These are phyloP conservation scores for Nematodospora anomalae DNA, from an alignment of 1,139 yeast genomes.

Conservation along the genomic window DNA sequence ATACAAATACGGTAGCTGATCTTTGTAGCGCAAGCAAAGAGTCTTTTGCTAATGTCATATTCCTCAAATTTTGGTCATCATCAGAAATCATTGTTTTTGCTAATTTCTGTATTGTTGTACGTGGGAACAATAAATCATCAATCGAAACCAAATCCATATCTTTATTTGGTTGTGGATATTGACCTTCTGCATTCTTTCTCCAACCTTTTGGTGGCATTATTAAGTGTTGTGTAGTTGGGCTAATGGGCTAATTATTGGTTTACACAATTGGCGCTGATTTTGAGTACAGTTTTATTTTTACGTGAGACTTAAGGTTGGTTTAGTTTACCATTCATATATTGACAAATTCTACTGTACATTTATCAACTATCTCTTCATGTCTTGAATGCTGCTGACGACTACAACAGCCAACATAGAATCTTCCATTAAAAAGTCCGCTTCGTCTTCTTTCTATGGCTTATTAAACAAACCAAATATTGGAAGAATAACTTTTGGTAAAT, in stretches of 20 bases:
- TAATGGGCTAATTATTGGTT: background rate
- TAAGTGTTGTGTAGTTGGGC: constrained; percentile 5
- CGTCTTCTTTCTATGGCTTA: constrained; percentile 55
- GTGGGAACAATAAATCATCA: constrained; percentile 69
- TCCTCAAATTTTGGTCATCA: constrained; percentile 30
- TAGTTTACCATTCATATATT: no score
- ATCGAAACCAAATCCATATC: constrained; percentile 62
- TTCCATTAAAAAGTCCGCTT: constrained; percentile 9
- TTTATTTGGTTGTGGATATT: constrained; percentile 52
- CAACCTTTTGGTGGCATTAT: constrained; percentile 80
- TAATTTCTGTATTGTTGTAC: constrained; percentile 56
- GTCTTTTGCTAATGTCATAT: constrained; percentile 59
- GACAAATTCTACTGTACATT: no score
- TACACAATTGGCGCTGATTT: constrained; percentile 1
- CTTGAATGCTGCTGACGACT: constrained; percentile 9
- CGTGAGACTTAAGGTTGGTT: no score
- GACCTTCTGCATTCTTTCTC: constrained; percentile 74
- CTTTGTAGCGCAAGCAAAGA: constrained; percentile 66
- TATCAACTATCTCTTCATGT: background rate
- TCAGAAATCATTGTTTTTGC: constrained; percentile 46
- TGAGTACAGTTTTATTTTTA: no score
- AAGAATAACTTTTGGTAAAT: constrained; percentile 64
- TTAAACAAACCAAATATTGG: constrained; percentile 59
- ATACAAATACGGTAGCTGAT: constrained; percentile 72
- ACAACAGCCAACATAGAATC: constrained; percentile 5